Evolutionary conservation across 176 grass and related monocot species (phyloP).

Genomic region (Poa annua): DNA sequence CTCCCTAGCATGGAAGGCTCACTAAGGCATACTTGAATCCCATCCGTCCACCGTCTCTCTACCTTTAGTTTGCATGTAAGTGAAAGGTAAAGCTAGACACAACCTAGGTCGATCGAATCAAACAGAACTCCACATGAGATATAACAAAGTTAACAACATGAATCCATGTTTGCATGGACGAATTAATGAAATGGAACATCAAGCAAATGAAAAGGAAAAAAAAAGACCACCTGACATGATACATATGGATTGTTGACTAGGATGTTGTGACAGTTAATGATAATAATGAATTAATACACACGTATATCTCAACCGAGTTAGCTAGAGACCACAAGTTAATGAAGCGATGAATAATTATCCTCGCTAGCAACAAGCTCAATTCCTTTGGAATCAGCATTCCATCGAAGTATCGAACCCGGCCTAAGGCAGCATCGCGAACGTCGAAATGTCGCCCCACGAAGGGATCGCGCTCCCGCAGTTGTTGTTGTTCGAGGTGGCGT

Average conservation of each 20-base stretch:
- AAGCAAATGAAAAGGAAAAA: constrained; percentile 1
- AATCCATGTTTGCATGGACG: background rate
- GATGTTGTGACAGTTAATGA: constrained; percentile 31
- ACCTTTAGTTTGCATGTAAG: background rate
- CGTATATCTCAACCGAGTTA: constrained; percentile 32
- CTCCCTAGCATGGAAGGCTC: no score
- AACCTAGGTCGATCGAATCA: background rate
- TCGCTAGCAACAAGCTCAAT: constrained; percentile 37
- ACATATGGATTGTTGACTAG: constrained; percentile 37
- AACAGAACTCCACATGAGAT: constrained; percentile 9
- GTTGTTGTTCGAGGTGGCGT: constrained; percentile 37
- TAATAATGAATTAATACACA: background rate
- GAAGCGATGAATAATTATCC: constrained; percentile 28
- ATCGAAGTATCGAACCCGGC: background rate
- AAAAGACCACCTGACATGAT: constrained; percentile 31
- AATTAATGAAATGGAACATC: constrained; percentile 16
- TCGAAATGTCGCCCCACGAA: constrained; percentile 54
- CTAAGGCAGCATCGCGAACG: constrained; percentile 57
- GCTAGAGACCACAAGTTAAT: constrained; percentile 28
- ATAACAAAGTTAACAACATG: background rate
- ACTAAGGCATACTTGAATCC: background rate
- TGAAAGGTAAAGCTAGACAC: constrained; percentile 7
- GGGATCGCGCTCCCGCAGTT: constrained; percentile 44
- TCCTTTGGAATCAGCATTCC: constrained; percentile 58
- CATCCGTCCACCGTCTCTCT: background rate